Evolutionary conservation across 2,329 filamentous ascomycete genomes (phyloP).

Genomic region (Grosmannia penicillata): DNA sequence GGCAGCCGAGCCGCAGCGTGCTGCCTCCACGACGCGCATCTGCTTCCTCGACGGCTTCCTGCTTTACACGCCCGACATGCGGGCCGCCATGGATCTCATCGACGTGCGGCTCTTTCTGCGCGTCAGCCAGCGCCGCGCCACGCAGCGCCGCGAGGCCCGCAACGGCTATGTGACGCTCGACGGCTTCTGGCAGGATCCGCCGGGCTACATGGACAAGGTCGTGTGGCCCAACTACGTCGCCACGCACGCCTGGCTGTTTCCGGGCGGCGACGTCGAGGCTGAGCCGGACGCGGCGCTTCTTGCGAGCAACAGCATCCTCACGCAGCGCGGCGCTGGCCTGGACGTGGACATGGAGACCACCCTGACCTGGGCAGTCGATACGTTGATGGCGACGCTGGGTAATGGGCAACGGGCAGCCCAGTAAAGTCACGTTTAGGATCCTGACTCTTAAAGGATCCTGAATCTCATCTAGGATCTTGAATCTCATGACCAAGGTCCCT

Average conservation of each 20-base stretch:
- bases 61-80: conserved; percentile 47
- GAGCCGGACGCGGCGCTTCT: conserved; percentile 29
- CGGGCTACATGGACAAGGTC: conserved; percentile 82
- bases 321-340: conserved; percentile 28
- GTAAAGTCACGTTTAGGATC: too few relatives aligned
- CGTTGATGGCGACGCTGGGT: conserved; percentile 36
- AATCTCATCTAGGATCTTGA: too few relatives aligned
- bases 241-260: conserved; percentile 70
- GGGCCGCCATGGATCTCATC: conserved; percentile 43
- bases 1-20: conserved; percentile 19
- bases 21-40: conserved; percentile 22
- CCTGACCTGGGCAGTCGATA: conserved; percentile 54
- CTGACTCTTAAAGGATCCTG: too few relatives aligned
- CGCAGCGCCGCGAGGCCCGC: conserved; percentile 49
- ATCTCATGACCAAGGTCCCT: too few relatives aligned
- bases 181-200: conserved; percentile 91
- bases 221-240: conserved; percentile 92
- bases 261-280: conserved; percentile 50
- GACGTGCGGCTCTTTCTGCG: conserved; percentile 69
- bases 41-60: conserved; percentile 83
- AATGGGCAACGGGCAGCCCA: too few relatives aligned
- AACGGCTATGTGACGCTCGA: conserved; percentile 69
- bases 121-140: conserved; percentile 49
- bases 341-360: conserved; percentile 46
- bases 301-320: conserved; percentile 26